These are phyloP conservation scores for Quercus phellos DNA, from an alignment of 331 rosid species.

Conservation along the genomic window DNA sequence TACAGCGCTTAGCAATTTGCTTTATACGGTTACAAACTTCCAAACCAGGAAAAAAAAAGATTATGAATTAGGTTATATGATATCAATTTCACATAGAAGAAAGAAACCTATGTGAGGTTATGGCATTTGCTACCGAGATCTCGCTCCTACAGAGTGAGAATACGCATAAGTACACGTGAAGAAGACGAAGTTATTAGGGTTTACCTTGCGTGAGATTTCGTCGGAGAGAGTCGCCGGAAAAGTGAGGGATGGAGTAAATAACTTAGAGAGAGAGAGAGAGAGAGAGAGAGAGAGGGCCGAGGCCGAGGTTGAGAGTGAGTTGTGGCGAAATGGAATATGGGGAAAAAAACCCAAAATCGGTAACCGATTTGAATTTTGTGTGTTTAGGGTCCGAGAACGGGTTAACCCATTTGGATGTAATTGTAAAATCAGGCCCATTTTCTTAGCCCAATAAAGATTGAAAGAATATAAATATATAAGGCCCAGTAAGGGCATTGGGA, in stretches of 20 bases:
- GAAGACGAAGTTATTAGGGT: background rate
- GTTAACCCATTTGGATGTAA: background rate
- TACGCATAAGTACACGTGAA: background rate
- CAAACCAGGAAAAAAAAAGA: background rate
- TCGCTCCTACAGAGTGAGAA: background rate
- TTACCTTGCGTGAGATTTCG: background rate
- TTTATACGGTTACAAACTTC: background rate
- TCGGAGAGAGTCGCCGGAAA: constrained; percentile 1
- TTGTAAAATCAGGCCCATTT: background rate
- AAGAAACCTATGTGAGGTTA: background rate
- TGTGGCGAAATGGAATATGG: background rate
- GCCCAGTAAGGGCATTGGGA: no score
- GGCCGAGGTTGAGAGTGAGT: background rate
- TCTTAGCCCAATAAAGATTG: background rate
- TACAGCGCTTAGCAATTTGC: background rate
- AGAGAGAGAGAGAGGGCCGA: background rate
- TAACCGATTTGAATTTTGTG: background rate
- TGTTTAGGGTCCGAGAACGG: background rate
- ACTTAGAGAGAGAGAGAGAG: background rate
- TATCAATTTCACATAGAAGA: background rate
- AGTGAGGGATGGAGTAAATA: background rate
- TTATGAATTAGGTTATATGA: background rate
- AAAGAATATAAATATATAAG: no score
- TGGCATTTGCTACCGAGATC: background rate
- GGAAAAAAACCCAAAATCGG: background rate